Conservation (phyloP, 371 early-diverging fungal genomes). For the Catenaria anguillulae region DNA sequence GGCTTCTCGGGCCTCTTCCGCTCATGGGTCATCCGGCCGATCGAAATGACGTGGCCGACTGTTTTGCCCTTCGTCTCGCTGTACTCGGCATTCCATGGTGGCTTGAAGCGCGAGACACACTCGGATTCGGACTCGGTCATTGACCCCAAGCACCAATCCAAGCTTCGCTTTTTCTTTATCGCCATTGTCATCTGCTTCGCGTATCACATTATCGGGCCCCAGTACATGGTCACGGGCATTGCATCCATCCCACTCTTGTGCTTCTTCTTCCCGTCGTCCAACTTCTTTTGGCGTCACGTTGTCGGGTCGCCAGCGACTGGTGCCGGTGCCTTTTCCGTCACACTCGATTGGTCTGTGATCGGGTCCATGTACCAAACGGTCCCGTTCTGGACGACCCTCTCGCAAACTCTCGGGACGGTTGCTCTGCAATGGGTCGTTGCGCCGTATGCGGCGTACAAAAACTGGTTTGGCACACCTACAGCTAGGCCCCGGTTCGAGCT, state of each 20-base stretch:
- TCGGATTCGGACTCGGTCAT: background rate
- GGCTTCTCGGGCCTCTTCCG: conserved; percentile 66
- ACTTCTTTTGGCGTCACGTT: too few species aligned
- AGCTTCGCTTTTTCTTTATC: background rate
- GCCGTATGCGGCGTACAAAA: background rate
- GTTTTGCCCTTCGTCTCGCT: conserved; percentile 54
- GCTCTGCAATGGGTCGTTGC: conserved; percentile 15
- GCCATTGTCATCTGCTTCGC: background rate
- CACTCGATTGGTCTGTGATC: background rate
- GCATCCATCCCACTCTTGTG: too few species aligned
- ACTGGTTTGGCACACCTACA: background rate
- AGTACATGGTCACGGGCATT: too few species aligned
- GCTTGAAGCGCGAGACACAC: conserved; percentile 14
- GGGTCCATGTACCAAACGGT: background rate
- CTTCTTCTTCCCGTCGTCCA: too few species aligned
- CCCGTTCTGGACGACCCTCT: background rate
- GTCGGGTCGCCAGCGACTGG: background rate
- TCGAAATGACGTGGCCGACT: conserved; percentile 62
- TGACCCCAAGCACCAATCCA: background rate
- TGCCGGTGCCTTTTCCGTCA: background rate
- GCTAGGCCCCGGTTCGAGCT: background rate
- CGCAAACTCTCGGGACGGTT: conserved; percentile 14
- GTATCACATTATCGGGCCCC: too few species aligned
- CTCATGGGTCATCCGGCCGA: conserved; percentile 55
- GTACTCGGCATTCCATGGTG: conserved; percentile 52